phyloP scores from a whole-genome alignment of 441 rosid genomes.

The Erodium trifolium region DNA sequence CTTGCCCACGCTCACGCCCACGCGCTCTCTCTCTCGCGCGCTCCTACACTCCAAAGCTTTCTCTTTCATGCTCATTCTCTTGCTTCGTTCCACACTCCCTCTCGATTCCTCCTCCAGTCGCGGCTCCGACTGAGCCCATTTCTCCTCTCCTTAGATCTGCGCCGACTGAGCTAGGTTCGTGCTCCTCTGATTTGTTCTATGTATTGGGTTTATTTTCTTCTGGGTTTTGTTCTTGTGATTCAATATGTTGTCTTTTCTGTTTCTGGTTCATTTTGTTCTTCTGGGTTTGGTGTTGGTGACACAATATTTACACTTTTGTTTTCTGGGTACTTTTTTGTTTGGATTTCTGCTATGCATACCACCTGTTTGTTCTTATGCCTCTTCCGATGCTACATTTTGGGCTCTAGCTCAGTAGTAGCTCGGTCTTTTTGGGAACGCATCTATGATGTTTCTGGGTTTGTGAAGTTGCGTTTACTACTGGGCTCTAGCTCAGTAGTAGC shows the following conservation, averaged over 20 bases:
- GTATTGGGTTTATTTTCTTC: constrained; percentile 2
- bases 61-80: constrained; percentile 21
- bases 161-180: constrained; percentile 35
- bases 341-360: neutral
- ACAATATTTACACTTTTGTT: neutral
- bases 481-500: no score
- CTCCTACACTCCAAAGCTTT: constrained; percentile 31
- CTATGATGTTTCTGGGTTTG: constrained; percentile 1
- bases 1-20: constrained; percentile 3
- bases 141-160: constrained; percentile 30
- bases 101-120: constrained; percentile 14
- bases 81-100: constrained; percentile 18
- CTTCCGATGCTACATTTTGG: constrained; percentile 13
- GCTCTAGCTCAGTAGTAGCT: neutral
- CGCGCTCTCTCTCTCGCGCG: constrained; percentile 9
- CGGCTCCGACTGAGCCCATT: neutral
- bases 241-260: neutral
- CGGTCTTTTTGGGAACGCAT: neutral
- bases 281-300: constrained; percentile 16
- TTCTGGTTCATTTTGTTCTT: neutral
- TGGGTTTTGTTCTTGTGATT: constrained; percentile 11
- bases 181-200: constrained; percentile 15
- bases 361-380: neutral
- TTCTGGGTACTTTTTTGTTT: neutral
- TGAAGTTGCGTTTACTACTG: neutral